phyloP scores from a whole-genome alignment of 768 basidiomycete genomes.

The Solioccasus polychromus region DNA sequence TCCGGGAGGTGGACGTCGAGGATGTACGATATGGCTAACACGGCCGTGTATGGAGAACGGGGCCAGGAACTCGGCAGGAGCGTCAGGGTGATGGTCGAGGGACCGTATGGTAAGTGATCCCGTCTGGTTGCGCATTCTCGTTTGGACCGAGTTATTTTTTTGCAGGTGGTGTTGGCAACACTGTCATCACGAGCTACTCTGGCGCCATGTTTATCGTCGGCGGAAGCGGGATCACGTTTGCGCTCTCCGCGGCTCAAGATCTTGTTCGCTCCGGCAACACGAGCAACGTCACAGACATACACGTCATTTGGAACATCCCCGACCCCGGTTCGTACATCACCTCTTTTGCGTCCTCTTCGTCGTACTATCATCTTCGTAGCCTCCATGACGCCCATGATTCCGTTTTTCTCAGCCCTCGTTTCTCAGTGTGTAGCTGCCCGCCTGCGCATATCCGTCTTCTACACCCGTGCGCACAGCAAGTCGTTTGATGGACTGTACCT shows the following conservation, averaged over 20 bases:
- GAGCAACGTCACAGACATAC: constrained; percentile 56
- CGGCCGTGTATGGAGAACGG: constrained; percentile 30
- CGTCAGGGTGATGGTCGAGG: constrained; percentile 48
- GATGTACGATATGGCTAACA: constrained; percentile 51
- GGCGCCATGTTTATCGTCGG: constrained; percentile 67
- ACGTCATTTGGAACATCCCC: constrained; percentile 68
- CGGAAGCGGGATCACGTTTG: constrained; percentile 76
- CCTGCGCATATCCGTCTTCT: constrained; percentile 51
- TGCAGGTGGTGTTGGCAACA: constrained; percentile 58
- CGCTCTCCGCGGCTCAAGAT: constrained; percentile 61
- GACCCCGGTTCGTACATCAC: constrained; percentile 52
- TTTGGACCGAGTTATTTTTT: not conserved
- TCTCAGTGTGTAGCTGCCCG: constrained; percentile 42
- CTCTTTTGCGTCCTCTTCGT: too few relatives aligned
- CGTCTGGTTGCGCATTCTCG: not conserved
- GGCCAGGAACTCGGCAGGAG: constrained; percentile 23
- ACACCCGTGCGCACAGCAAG: constrained; percentile 44
- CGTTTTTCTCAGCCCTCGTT: constrained; percentile 45
- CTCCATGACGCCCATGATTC: constrained; percentile 47
- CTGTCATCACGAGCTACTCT: constrained; percentile 62
- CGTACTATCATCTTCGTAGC: constrained; percentile 24
- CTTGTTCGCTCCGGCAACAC: constrained; percentile 48
- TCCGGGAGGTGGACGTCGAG: constrained; percentile 62
- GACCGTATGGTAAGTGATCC: constrained; percentile 47
- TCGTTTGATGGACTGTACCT: constrained; percentile 29